phyloP scores from a whole-genome alignment of 306 rosid species.

The Hylodesmum podocarpum region DNA sequence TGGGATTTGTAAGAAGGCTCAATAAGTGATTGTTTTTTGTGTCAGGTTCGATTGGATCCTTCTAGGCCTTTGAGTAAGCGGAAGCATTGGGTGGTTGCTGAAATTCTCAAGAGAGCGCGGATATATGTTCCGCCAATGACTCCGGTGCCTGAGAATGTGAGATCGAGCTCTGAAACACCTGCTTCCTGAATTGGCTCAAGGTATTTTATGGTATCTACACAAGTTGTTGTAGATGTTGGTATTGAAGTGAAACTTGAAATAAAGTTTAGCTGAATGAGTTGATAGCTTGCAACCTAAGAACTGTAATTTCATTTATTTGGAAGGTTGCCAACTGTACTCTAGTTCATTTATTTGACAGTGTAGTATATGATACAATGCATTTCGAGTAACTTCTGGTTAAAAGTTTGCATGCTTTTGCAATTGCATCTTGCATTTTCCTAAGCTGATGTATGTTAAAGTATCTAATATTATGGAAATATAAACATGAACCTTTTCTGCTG shows the following conservation, averaged over 20 bases:
- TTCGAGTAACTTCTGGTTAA: background rate
- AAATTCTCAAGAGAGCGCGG: constrained; percentile 79
- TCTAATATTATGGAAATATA: background rate
- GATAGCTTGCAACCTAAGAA: background rate
- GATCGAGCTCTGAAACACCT: constrained; percentile 29
- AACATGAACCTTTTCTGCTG: background rate
- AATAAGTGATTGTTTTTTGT: background rate
- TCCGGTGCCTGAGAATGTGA: background rate
- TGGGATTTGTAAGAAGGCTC: constrained; percentile 3
- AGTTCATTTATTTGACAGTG: constrained; percentile 14
- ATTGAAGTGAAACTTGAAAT: constrained; percentile 5
- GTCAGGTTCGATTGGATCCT: constrained; percentile 76
- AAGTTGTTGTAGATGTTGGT: constrained; percentile 15
- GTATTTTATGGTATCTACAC: background rate
- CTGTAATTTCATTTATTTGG: background rate
- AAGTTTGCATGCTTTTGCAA: too few species aligned
- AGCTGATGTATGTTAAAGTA: background rate
- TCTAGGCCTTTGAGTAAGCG: constrained; percentile 86
- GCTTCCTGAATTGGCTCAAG: constrained; percentile 31
- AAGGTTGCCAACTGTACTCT: background rate
- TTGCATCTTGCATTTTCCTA: background rate
- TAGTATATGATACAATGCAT: background rate
- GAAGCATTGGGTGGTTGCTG: constrained; percentile 85
- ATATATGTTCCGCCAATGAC: constrained; percentile 64
- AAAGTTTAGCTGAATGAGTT: background rate